A percentile compares a stretch with the other conserved stretches of the same genome.
Conservation (phyloP, 345 rosid species). For the Arabidopsis thaliana region DNA sequence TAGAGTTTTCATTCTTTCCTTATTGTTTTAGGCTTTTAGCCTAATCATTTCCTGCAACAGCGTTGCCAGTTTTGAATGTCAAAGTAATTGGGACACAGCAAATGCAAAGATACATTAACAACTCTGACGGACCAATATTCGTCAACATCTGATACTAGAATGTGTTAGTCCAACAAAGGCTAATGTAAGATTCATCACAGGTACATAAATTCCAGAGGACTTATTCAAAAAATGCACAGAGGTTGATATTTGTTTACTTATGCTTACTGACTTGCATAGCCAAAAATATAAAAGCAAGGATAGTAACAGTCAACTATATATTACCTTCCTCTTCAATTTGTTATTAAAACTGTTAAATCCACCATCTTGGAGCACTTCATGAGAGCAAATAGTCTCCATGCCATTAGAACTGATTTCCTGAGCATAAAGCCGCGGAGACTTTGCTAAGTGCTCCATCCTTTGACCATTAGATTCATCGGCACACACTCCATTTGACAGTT, state of each 20-base stretch:
- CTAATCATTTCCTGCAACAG: constrained; percentile 15
- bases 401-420: constrained; percentile 41
- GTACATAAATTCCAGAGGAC: not conserved
- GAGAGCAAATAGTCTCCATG: constrained; percentile 78
- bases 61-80: not conserved
- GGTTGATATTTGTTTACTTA: constrained; percentile 2
- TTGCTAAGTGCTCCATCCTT: constrained; percentile 48
- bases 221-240: not conserved
- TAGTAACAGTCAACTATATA: constrained; percentile 2
- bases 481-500: constrained; percentile 45
- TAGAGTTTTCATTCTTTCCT: not conserved
- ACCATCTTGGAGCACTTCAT: constrained; percentile 78
- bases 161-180: not conserved
- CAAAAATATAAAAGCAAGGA: not conserved
- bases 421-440: constrained; percentile 45
- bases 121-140: not conserved
- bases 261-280: constrained; percentile 16
- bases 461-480: constrained; percentile 43
- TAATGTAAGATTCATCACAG: not conserved
- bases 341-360: constrained; percentile 48
- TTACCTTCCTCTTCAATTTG: constrained; percentile 84
- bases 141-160: not conserved
- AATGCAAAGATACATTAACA: not conserved
- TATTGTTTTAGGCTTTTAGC: not conserved
- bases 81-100: constrained; percentile 20